phyloP scores from a whole-genome alignment of 306 rosid genomes.

The Glycyrrhiza uralensis region DNA sequence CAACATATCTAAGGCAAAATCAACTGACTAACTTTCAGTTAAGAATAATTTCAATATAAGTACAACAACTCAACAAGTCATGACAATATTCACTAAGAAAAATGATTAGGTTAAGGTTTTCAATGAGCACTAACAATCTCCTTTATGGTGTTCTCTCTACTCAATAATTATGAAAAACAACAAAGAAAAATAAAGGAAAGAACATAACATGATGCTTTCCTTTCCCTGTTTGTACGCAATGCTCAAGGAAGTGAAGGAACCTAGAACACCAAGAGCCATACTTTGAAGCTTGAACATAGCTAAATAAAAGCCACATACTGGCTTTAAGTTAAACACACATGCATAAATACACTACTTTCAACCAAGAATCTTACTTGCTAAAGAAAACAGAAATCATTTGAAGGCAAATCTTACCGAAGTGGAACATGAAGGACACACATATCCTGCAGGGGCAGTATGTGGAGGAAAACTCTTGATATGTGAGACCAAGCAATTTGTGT shows the following conservation, averaged over 20 bases:
- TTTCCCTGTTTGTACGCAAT: neutral
- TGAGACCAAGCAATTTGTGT: constrained; percentile 84
- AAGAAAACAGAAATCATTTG: constrained; percentile 19
- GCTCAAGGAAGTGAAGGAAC: constrained; percentile 10
- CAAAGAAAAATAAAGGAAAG: neutral
- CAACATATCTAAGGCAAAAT: neutral
- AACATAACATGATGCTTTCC: neutral
- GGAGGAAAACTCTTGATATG: constrained; percentile 93
- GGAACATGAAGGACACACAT: constrained; percentile 87
- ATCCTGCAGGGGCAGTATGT: constrained; percentile 98
- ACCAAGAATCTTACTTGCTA: neutral
- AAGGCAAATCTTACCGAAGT: constrained; percentile 61
- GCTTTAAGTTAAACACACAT: neutral
- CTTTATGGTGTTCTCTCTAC: neutral
- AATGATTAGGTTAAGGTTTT: neutral
- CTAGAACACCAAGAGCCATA: constrained; percentile 2
- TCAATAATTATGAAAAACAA: neutral
- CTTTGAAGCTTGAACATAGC: constrained; percentile 12
- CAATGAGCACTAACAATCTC: neutral
- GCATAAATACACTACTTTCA: neutral
- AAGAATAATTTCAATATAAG: neutral
- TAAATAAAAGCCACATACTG: neutral
- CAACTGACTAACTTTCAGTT: neutral
- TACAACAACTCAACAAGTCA: constrained; percentile 2
- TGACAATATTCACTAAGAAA: neutral